These are phyloP conservation scores for Colletotrichum scovillei DNA, from an alignment of 2,329 filamentous ascomycete genomes.

Conservation along the genomic window DNA sequence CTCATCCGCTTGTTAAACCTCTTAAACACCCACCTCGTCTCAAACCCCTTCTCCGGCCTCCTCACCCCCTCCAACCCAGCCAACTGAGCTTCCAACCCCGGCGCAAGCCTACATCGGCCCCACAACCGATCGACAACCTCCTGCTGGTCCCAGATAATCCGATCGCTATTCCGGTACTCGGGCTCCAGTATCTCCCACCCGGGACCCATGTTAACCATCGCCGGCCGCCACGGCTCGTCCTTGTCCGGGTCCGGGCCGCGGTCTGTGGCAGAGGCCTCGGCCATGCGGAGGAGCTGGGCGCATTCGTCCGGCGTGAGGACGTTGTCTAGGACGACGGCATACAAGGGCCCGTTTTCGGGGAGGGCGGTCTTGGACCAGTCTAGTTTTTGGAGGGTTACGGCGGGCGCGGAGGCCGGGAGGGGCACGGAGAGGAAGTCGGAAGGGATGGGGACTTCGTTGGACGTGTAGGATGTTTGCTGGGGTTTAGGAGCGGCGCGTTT, in stretches of 20 bases:
- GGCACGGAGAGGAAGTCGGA: slow-evolving; percentile 55
- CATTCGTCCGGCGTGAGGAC: slow-evolving; percentile 70
- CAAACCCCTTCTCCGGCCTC: slow-evolving; percentile 9
- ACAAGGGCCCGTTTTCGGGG: slow-evolving; percentile 61
- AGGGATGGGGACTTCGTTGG: slow-evolving; percentile 49
- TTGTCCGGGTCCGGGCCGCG: slow-evolving; percentile 34
- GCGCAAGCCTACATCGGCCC: slow-evolving; percentile 61
- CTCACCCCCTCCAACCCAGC: slow-evolving; percentile 44
- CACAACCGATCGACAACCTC: slow-evolving; percentile 73
- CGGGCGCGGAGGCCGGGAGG: slow-evolving; percentile 47
- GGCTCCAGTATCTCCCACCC: slow-evolving; percentile 69
- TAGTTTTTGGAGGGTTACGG: slow-evolving; percentile 57
- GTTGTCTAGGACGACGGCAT: slow-evolving; percentile 71
- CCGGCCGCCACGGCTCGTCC: slow-evolving; percentile 69
- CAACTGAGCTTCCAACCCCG: slow-evolving; percentile 55
- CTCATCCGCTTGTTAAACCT: slow-evolving; percentile 79
- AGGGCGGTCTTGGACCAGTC: slow-evolving; percentile 63
- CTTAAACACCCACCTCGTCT: slow-evolving; percentile 52
- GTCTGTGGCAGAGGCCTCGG: slow-evolving; percentile 64
- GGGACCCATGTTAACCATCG: slow-evolving; percentile 74
- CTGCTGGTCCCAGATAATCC: slow-evolving; percentile 79
- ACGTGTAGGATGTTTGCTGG: slow-evolving; percentile 42
- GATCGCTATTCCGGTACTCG: slow-evolving; percentile 75
- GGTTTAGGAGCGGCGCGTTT: background rate
- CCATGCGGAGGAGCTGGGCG: slow-evolving; percentile 59